Conservation (phyloP, 768 basidiomycete species). For the Mycena vitilis region DNA sequence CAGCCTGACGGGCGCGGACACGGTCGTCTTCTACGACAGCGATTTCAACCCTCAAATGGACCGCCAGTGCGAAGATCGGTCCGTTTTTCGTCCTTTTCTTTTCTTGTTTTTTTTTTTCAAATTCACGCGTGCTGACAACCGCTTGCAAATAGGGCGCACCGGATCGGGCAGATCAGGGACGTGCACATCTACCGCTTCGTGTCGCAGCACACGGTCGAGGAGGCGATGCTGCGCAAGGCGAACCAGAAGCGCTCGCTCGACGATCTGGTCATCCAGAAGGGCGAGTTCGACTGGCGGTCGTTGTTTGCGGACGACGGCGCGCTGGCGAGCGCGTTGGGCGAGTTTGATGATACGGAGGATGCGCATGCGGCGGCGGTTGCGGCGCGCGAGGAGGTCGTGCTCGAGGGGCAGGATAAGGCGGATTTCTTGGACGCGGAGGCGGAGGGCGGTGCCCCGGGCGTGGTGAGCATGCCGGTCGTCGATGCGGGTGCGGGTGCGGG, state of each 20-base stretch:
- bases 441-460: conserved; percentile 31
- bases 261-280: conserved; percentile 90
- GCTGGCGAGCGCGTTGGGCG: conserved; percentile 80
- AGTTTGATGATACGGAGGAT: conserved; percentile 91
- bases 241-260: conserved; percentile 96
- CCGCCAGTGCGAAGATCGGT: conserved; percentile 94
- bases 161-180: conserved; percentile 97
- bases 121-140: conserved; percentile 19
- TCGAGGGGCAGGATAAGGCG: conserved; percentile 83
- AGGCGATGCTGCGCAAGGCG: conserved; percentile 96
- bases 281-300: conserved; percentile 94
- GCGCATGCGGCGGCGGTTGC: conserved; percentile 84
- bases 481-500: neutral
- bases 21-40: conserved; percentile 97
- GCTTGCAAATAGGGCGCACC: conserved; percentile 85
- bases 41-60: conserved; percentile 99
- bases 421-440: conserved; percentile 68
- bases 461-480: neutral
- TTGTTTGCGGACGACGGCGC: conserved; percentile 77
- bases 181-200: conserved; percentile 98
- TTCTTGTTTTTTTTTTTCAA: neutral
- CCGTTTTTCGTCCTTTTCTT: conserved; percentile 36
- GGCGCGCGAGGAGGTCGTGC: conserved; percentile 73
- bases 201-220: conserved; percentile 91
- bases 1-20: conserved; percentile 89